Conservation (phyloP, 2,329 filamentous ascomycete genomes). For the Sclerotinia spermophila region DNA sequence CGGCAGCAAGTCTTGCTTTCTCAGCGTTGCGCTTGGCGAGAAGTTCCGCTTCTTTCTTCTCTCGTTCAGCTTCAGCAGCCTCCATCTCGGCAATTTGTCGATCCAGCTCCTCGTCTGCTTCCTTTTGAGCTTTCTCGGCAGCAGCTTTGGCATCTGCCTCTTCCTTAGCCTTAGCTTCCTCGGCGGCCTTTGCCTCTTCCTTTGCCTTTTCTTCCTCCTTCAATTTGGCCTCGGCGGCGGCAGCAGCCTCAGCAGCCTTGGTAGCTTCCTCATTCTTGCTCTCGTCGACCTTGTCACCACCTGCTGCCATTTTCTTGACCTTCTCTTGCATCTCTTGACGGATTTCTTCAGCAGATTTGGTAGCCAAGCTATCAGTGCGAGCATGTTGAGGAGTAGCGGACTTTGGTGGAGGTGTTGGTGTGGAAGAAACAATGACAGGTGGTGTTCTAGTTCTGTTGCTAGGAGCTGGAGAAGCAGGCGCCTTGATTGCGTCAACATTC, state of each 20-base stretch:
- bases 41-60: conserved; percentile 38
- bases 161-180: conserved; percentile 39
- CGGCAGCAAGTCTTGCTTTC: conserved; percentile 41
- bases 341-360: conserved; percentile 77
- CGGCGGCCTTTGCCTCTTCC: conserved; percentile 32
- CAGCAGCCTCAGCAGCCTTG: conserved; percentile 36
- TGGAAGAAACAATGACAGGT: conserved; percentile 61
- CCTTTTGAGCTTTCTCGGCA: conserved; percentile 38
- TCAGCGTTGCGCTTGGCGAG: conserved; percentile 33
- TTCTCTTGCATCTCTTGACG: conserved; percentile 70
- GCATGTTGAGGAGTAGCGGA: conserved; percentile 62
- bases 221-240: conserved; percentile 34
- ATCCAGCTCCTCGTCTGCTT: conserved; percentile 55
- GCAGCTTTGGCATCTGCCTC: conserved; percentile 36
- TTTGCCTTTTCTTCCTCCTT: conserved; percentile 40
- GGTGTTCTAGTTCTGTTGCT: conserved; percentile 56
- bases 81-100: conserved; percentile 59
- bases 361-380: conserved; percentile 66
- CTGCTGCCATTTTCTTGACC: conserved; percentile 40
- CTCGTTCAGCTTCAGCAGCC: conserved; percentile 36
- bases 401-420: conserved; percentile 77
- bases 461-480: conserved; percentile 56
- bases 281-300: conserved; percentile 37
- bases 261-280: conserved; percentile 37
- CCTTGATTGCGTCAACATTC: conserved; percentile 63